A percentile compares a stretch with the other conserved stretches of the same genome.
Evolutionary conservation across 2,329 filamentous ascomycete genomes (phyloP).

Genomic region (Podosphaera fusca): DNA sequence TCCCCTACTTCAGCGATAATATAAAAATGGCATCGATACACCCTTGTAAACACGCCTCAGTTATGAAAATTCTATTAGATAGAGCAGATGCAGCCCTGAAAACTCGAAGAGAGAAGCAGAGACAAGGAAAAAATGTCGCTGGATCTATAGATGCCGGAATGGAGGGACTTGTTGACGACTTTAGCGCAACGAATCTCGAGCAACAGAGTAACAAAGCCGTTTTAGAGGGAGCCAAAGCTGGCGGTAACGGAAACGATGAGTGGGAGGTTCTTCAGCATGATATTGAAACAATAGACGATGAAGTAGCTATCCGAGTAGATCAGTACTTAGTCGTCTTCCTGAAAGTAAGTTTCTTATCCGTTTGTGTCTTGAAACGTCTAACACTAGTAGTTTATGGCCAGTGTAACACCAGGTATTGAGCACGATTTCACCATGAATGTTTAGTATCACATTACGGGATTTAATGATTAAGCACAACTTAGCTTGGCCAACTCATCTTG

Average conservation of each 20-base stretch:
- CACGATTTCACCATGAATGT: constrained; percentile 96
- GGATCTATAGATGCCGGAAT: constrained; percentile 34
- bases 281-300: constrained; percentile 38
- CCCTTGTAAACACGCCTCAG: constrained; percentile 87
- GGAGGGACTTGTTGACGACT: constrained; percentile 69
- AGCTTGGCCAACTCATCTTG: no score
- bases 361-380: constrained; percentile 3
- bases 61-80: constrained; percentile 95
- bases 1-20: constrained; percentile 75
- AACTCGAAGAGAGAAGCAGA: constrained; percentile 62
- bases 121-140: constrained; percentile 28
- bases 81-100: constrained; percentile 85
- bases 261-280: constrained; percentile 41
- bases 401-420: constrained; percentile 89
- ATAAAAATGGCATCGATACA: constrained; percentile 95
- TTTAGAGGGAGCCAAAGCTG: constrained; percentile 22
- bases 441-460: constrained; percentile 19
- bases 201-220: constrained; percentile 20
- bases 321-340: constrained; percentile 74
- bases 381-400: constrained; percentile 46
- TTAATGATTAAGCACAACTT: no score
- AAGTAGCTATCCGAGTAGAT: constrained; percentile 66
- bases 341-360: constrained; percentile 28
- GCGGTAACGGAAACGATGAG: constrained; percentile 30
- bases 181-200: constrained; percentile 38